Conservation (phyloP, 768 basidiomycete species). For the Erythrobasidium yunnanense region DNA sequence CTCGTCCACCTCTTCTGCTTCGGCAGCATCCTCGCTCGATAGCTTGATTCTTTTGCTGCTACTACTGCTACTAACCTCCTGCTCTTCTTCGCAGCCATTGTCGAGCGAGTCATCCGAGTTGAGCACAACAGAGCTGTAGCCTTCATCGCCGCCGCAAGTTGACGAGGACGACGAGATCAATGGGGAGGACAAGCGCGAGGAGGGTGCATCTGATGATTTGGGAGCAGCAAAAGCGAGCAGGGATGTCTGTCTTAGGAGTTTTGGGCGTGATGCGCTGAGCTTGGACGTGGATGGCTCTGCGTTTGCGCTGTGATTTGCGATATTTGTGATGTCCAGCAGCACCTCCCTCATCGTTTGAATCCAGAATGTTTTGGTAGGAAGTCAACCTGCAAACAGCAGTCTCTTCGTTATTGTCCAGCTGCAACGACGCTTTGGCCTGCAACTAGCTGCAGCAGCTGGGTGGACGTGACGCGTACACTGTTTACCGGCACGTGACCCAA, state of each 20-base stretch:
- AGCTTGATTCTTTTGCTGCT: not conserved
- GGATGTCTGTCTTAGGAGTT: slow-evolving; percentile 14
- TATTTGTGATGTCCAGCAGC: no score
- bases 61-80: not conserved
- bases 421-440: no score
- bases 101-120: not conserved
- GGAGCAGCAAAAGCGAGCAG: slow-evolving; percentile 9
- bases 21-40: not conserved
- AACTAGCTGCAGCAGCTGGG: no score
- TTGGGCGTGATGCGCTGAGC: no score
- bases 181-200: not conserved
- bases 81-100: not conserved
- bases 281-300: no score
- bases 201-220: not conserved
- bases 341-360: no score
- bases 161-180: not conserved
- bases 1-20: not conserved
- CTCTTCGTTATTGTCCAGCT: no score
- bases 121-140: not conserved
- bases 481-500: no score
- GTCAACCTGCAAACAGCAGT: no score
- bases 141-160: not conserved
- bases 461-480: no score
- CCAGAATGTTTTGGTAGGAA: no score
- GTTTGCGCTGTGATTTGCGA: no score